Conservation (phyloP, 257 asterid species). For the Ocimum tenuiflorum region DNA sequence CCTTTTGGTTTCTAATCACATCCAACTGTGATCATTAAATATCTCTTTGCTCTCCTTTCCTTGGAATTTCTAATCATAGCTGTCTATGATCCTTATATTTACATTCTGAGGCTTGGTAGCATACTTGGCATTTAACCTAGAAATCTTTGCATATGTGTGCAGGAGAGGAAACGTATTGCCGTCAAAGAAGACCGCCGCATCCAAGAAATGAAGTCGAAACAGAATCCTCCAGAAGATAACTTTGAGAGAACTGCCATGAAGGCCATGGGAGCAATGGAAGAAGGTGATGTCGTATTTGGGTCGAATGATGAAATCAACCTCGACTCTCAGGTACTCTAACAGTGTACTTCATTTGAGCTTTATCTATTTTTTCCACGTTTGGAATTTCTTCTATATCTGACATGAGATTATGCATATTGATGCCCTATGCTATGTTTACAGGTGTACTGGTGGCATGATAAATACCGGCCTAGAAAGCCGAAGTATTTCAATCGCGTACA, state of each 20-base stretch:
- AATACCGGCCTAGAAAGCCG: conserved; percentile 51
- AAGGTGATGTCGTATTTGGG: conserved; percentile 90
- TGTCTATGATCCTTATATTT: background rate
- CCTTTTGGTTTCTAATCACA: conserved; percentile 2
- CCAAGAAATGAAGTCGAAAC: conserved; percentile 68
- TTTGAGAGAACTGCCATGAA: conserved; percentile 70
- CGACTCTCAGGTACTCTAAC: conserved; percentile 51
- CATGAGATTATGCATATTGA: conserved; percentile 9
- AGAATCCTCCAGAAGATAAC: conserved; percentile 48
- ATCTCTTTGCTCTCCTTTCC: background rate
- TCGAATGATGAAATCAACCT: conserved; percentile 72
- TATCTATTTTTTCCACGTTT: too few relatives aligned
- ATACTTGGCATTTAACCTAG: background rate
- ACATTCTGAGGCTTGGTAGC: background rate
- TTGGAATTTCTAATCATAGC: conserved; percentile 2
- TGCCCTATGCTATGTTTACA: conserved; percentile 17
- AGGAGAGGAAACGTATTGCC: conserved; percentile 79
- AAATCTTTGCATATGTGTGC: conserved; percentile 11
- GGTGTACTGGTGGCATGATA: conserved; percentile 75
- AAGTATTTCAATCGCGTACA: conserved; percentile 82
- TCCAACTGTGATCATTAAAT: background rate
- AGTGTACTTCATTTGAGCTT: too few relatives aligned
- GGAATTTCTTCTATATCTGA: background rate
- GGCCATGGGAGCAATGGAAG: conserved; percentile 89
- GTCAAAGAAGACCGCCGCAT: conserved; percentile 70